Evolutionary conservation across 768 basidiomycete genomes (phyloP).

Genomic region (Dentipellis sp.): DNA sequence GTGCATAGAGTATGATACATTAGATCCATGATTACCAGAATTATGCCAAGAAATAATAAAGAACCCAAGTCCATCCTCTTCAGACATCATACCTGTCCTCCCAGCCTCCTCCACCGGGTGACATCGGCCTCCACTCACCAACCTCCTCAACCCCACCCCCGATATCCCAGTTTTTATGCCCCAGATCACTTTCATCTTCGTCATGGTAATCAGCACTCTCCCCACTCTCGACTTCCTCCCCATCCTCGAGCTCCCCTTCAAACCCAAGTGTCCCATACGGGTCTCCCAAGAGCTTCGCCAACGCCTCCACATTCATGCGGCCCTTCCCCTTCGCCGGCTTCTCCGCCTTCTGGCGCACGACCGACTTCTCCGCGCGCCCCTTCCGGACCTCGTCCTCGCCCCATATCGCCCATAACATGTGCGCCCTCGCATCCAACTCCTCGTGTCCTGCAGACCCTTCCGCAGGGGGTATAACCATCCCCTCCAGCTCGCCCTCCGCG

Average conservation of each 20-base stretch:
- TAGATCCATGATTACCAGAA: not conserved
- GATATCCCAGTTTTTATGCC: conserved; percentile 10
- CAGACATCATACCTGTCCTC: conserved; percentile 21
- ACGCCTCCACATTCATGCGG: conserved; percentile 48
- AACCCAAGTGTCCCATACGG: no score
- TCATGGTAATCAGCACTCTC: conserved; percentile 7
- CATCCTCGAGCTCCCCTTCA: conserved; percentile 9
- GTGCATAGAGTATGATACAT: not conserved
- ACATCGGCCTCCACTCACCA: conserved; percentile 37
- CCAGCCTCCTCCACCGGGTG: conserved; percentile 22
- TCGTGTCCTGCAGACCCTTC: conserved; percentile 40
- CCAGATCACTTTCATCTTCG: not conserved
- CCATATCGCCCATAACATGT: conserved; percentile 7
- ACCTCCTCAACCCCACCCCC: conserved; percentile 26
- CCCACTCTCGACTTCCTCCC: conserved; percentile 20
- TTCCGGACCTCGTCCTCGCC: conserved; percentile 5
- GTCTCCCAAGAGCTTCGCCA: conserved; percentile 39
- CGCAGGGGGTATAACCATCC: conserved; percentile 40
- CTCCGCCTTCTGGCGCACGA: conserved; percentile 14
- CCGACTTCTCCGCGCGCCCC: conserved; percentile 2
- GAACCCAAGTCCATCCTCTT: not conserved
- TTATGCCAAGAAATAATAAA: not conserved
- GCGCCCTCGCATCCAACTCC: conserved; percentile 7
- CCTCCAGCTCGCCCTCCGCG: conserved; percentile 57
- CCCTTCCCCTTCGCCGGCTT: conserved; percentile 23